phyloP scores from a whole-genome alignment of 352 stramenopile species.

The Pythium oligandrum region DNA sequence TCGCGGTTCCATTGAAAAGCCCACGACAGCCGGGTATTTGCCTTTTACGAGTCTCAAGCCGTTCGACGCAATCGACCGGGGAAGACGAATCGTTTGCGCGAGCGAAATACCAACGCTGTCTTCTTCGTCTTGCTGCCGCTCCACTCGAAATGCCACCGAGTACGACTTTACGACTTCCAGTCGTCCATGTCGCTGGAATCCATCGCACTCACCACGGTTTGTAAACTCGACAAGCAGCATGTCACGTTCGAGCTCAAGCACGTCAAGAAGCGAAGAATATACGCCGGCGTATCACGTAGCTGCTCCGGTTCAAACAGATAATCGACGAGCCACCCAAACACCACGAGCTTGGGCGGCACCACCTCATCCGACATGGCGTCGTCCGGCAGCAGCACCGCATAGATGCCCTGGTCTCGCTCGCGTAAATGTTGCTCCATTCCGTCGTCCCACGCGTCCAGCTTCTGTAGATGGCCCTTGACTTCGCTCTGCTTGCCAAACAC shows the following conservation, averaged over 20 bases:
- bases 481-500: conserved; percentile 61
- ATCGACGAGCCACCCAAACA: conserved; percentile 65
- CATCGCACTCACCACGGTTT: conserved; percentile 19
- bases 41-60: conserved; percentile 5
- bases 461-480: conserved; percentile 35
- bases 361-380: neutral
- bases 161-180: conserved; percentile 37
- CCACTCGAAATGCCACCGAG: conserved; percentile 25
- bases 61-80: neutral
- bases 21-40: conserved; percentile 2
- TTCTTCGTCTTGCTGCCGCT: conserved; percentile 17
- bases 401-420: conserved; percentile 49
- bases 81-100: conserved; percentile 1
- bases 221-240: conserved; percentile 38
- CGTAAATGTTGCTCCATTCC: conserved; percentile 34
- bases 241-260: conserved; percentile 43
- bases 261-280: conserved; percentile 63
- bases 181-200: conserved; percentile 15
- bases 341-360: conserved; percentile 18
- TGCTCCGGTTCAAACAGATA: conserved; percentile 29
- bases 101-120: conserved; percentile 7
- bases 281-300: conserved; percentile 60
- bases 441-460: conserved; percentile 34
- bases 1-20: neutral
- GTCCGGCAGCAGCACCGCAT: conserved; percentile 25